phyloP scores from a whole-genome alignment of 192 early-diverging fungal genomes.

The Coemansia biformis region DNA sequence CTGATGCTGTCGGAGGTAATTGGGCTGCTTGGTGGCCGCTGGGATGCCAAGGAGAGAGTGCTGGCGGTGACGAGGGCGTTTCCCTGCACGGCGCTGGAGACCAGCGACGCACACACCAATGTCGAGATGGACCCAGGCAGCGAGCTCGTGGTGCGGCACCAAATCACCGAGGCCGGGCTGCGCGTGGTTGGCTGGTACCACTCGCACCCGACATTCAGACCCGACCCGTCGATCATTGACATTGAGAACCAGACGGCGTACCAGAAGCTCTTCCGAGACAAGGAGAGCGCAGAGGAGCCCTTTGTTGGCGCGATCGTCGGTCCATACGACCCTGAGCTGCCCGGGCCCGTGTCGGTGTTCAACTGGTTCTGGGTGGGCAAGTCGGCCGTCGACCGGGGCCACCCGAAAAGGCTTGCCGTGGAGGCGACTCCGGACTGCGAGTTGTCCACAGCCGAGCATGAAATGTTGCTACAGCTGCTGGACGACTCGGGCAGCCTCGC shows the following conservation, averaged over 20 bases:
- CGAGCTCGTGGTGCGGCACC: slow-evolving; percentile 66
- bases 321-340: slow-evolving; percentile 77
- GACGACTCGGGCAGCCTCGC: slow-evolving; percentile 52
- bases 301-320: slow-evolving; percentile 91
- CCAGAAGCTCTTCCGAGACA: slow-evolving; percentile 71
- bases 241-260: slow-evolving; percentile 85
- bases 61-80: slow-evolving; percentile 63
- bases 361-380: slow-evolving; percentile 83
- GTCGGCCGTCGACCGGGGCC: slow-evolving; percentile 52
- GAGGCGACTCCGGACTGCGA: slow-evolving; percentile 51
- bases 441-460: slow-evolving; percentile 49
- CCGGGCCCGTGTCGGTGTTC: slow-evolving; percentile 68
- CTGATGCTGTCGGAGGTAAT: slow-evolving; percentile 84
- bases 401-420: slow-evolving; percentile 63
- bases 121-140: slow-evolving; percentile 87
- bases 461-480: slow-evolving; percentile 55
- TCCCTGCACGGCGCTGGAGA: slow-evolving; percentile 70
- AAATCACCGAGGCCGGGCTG: slow-evolving; percentile 67
- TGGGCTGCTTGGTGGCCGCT: slow-evolving; percentile 79
- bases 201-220: slow-evolving; percentile 83
- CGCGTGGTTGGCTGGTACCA: slow-evolving; percentile 93
- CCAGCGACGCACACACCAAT: slow-evolving; percentile 66
- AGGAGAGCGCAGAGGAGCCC: slow-evolving; percentile 52
- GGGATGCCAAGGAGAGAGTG: slow-evolving; percentile 52
- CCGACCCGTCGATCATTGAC: slow-evolving; percentile 84